A percentile compares a stretch with the other conserved stretches of the same genome.
Conservation (phyloP, 495 filamentous ascomycete genomes). For the Lophium mytilinum region DNA sequence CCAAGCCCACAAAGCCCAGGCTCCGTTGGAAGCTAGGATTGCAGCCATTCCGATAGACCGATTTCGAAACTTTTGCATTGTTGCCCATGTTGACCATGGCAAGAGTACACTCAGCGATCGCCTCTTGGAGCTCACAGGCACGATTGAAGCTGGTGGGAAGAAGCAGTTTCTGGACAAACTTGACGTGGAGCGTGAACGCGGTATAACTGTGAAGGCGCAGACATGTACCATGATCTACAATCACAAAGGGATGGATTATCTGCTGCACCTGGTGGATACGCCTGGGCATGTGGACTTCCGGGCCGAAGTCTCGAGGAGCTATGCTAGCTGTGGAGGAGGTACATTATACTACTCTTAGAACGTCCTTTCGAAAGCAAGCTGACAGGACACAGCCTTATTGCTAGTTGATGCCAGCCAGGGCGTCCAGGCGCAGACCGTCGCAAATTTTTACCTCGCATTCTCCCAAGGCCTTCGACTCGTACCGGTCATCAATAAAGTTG, state of each 20-base stretch:
- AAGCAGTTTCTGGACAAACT: constrained; percentile 96
- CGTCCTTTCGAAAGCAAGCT: neutral
- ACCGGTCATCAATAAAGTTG: constrained; percentile 93
- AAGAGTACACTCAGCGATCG: constrained; percentile 92
- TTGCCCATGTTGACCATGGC: constrained; percentile 98
- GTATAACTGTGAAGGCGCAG: constrained; percentile 98
- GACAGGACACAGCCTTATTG: constrained; percentile 52
- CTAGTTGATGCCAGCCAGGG: constrained; percentile 92
- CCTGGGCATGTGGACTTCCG: constrained; percentile 97
- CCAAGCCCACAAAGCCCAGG: constrained; percentile 32
- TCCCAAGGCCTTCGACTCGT: constrained; percentile 79
- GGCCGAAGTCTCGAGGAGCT: constrained; percentile 88
- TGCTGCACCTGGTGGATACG: constrained; percentile 92
- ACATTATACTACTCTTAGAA: neutral
- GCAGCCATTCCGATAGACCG: constrained; percentile 80
- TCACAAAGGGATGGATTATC: constrained; percentile 74
- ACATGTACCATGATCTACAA: constrained; percentile 97
- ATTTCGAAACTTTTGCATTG: constrained; percentile 96
- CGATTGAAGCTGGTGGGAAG: constrained; percentile 77
- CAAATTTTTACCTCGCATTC: constrained; percentile 97
- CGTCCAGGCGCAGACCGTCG: constrained; percentile 89
- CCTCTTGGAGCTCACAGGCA: constrained; percentile 88
- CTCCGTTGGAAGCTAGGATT: constrained; percentile 72
- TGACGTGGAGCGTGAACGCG: constrained; percentile 89
- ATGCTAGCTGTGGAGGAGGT: constrained; percentile 82